Evolutionary conservation across 2,329 filamentous ascomycete genomes (phyloP).

Genomic region (Mycosphaerelloides madeirae): DNA sequence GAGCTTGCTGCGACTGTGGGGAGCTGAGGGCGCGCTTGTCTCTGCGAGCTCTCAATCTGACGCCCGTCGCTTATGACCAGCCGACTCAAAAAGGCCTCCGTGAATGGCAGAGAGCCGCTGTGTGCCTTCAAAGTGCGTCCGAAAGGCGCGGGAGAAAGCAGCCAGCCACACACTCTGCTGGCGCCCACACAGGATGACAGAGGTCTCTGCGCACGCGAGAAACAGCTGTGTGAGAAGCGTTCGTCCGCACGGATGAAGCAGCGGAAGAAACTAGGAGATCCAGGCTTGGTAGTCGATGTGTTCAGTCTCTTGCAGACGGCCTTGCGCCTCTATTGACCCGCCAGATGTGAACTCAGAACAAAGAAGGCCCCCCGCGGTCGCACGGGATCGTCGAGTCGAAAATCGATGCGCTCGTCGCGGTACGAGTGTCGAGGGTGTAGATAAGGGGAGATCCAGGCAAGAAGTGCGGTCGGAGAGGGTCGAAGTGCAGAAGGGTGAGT

Average conservation of each 20-base stretch:
- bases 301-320: slow-evolving; percentile 18
- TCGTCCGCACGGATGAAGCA: neutral
- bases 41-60: too few relatives aligned
- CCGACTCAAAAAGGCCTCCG: too few relatives aligned
- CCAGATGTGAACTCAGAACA: slow-evolving; percentile 5
- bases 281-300: slow-evolving; percentile 1
- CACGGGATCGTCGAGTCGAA: neutral
- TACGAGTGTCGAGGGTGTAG: neutral
- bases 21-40: too few relatives aligned
- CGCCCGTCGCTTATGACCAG: too few relatives aligned
- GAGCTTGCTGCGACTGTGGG: too few relatives aligned
- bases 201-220: too few relatives aligned
- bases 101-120: too few relatives aligned
- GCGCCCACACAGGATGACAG: too few relatives aligned
- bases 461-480: neutral
- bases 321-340: slow-evolving; percentile 14
- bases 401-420: slow-evolving; percentile 1
- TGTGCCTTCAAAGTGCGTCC: too few relatives aligned
- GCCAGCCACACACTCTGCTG: too few relatives aligned
- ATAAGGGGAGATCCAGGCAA: neutral
- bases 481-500: too few relatives aligned
- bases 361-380: slow-evolving; percentile 10
- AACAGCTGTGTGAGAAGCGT: neutral
- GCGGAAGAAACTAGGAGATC: neutral
- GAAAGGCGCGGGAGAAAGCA: too few relatives aligned